These are phyloP conservation scores for Candida peoriensis DNA, from an alignment of 805 yeast genomes.

Conservation along the genomic window DNA sequence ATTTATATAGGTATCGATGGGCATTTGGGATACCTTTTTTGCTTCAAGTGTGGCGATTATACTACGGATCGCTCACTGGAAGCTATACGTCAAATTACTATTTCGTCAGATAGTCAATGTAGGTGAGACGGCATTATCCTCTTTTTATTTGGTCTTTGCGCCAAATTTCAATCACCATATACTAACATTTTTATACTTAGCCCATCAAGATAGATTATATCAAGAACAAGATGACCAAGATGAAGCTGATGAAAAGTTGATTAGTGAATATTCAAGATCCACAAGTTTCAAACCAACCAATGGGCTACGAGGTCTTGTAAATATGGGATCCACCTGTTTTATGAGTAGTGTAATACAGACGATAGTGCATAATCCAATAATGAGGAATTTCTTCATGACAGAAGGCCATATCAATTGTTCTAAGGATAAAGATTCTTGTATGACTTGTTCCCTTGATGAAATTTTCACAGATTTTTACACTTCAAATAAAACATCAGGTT, in stretches of 20 bases:
- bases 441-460: slow-evolving; percentile 81
- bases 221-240: not conserved
- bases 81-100: slow-evolving; percentile 32
- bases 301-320: slow-evolving; percentile 86
- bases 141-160: not conserved
- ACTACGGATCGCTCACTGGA: slow-evolving; percentile 59
- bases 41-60: slow-evolving; percentile 75
- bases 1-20: slow-evolving; percentile 45
- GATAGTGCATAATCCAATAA: slow-evolving; percentile 82
- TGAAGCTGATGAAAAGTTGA: slow-evolving; percentile 12
- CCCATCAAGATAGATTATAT: no score
- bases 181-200: not conserved
- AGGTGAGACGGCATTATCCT: not conserved
- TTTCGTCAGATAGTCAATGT: not conserved
- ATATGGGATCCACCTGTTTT: slow-evolving; percentile 96
- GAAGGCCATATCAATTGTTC: slow-evolving; percentile 65
- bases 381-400: slow-evolving; percentile 69
- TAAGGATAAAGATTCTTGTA: slow-evolving; percentile 42
- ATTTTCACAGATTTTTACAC: slow-evolving; percentile 74
- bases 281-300: slow-evolving; percentile 46
- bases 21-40: slow-evolving; percentile 61
- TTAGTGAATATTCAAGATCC: slow-evolving; percentile 30
- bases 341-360: slow-evolving; percentile 93
- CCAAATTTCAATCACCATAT: not conserved
- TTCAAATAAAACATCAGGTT: slow-evolving; percentile 54